These are phyloP conservation scores for Monosporozyma aerobia DNA, from an alignment of 805 yeast species.

Conservation along the genomic window DNA sequence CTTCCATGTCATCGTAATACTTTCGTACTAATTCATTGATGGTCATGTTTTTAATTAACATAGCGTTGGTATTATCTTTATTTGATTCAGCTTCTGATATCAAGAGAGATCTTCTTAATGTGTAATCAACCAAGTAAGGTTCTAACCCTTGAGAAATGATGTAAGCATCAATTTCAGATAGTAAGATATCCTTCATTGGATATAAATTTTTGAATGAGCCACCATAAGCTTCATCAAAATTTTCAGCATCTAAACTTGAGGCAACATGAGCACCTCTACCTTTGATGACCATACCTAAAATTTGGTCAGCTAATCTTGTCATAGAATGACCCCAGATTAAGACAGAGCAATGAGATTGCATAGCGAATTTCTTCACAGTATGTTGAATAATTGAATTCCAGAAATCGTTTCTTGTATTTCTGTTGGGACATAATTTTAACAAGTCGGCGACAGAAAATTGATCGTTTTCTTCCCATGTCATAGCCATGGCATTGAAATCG, in stretches of 20 bases:
- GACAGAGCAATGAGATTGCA: conserved; percentile 35
- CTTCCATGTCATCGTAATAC: conserved; percentile 64
- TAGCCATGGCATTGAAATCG: conserved; percentile 9
- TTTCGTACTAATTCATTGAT: conserved; percentile 68
- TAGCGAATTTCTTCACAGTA: conserved; percentile 40
- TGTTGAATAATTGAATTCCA: conserved; percentile 38
- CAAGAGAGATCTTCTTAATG: conserved; percentile 15
- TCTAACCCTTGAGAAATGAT: conserved; percentile 29
- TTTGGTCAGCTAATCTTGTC: conserved; percentile 74
- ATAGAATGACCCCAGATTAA: conserved; percentile 67
- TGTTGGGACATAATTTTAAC: conserved; percentile 31
- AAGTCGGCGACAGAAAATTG: conserved; percentile 6
- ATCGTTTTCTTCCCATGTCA: background rate
- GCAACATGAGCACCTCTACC: conserved; percentile 76
- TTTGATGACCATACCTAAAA: conserved; percentile 69
- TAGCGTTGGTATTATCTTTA: conserved; percentile 20
- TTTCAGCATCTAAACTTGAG: conserved; percentile 36
- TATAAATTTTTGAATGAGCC: conserved; percentile 40
- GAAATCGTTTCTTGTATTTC: conserved; percentile 62
- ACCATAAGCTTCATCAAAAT: conserved; percentile 22
- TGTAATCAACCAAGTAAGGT: conserved; percentile 22
- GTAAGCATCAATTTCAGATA: conserved; percentile 57
- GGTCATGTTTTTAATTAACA: conserved; percentile 54
- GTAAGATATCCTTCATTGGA: conserved; percentile 71
- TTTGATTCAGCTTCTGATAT: conserved; percentile 6